Evolutionary conservation across 495 filamentous ascomycete genomes (phyloP).

Genomic region (Aspergillus coremiiformis): DNA sequence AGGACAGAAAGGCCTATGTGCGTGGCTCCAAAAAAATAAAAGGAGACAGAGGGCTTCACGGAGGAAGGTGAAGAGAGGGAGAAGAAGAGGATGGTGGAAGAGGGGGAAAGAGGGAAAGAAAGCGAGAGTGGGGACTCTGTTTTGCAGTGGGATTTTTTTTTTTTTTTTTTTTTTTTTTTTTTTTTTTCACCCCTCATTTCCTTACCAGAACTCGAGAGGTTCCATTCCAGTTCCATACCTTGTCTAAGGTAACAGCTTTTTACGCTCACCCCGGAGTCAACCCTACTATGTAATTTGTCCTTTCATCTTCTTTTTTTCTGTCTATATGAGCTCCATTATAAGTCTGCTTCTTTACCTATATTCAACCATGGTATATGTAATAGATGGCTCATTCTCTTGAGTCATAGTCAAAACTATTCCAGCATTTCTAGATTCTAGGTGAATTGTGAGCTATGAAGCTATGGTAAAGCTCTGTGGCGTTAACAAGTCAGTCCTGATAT

Average conservation of each 20-base stretch:
- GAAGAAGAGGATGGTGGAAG: slow-evolving; percentile 21
- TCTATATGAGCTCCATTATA: too few relatives aligned
- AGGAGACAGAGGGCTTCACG: slow-evolving; percentile 23
- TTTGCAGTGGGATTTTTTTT: slow-evolving; percentile 18
- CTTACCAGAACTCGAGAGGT: too few relatives aligned
- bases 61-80: slow-evolving; percentile 21
- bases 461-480: neutral
- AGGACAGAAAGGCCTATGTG: slow-evolving; percentile 36
- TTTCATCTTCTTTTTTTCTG: too few relatives aligned
- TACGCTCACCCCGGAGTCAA: too few relatives aligned
- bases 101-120: slow-evolving; percentile 30
- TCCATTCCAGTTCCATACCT: too few relatives aligned
- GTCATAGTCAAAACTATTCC: neutral
- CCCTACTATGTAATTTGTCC: too few relatives aligned
- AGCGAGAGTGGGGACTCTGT: slow-evolving; percentile 34
- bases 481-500: neutral
- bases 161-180: slow-evolving; percentile 18
- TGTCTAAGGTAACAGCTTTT: too few relatives aligned
- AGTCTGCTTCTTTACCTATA: too few relatives aligned
- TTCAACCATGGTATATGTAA: neutral
- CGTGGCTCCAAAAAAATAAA: slow-evolving; percentile 33
- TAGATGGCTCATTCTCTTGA: neutral
- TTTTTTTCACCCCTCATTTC: slow-evolving; percentile 2
- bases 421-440: neutral
- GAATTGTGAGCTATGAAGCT: neutral